A percentile compares a stretch with the other conserved stretches of the same genome.
phyloP scores from a whole-genome alignment of 1,284 basidiomycete species.

The Tilletia indica region DNA sequence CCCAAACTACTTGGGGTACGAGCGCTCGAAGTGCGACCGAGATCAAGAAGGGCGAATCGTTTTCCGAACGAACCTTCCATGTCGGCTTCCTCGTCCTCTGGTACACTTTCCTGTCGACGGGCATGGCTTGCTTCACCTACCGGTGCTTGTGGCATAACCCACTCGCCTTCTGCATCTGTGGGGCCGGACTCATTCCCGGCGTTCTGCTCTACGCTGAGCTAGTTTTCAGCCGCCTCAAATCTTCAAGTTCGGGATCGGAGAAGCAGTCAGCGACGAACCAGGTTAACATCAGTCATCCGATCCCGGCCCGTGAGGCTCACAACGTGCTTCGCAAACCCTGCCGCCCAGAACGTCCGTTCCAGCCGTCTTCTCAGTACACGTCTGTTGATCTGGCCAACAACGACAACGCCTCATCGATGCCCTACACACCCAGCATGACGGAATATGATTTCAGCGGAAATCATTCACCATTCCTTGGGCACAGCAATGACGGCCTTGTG shows the following conservation, averaged over 20 bases:
- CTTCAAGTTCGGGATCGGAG: neutral
- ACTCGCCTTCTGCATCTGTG: neutral
- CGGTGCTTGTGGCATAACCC: conserved; percentile 1
- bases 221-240: neutral
- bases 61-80: conserved; percentile 1
- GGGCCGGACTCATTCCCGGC: neutral
- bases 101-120: conserved; percentile 8
- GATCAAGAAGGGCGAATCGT: conserved; percentile 9
- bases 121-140: conserved; percentile 18
- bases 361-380: neutral
- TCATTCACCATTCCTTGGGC: neutral
- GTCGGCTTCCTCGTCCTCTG: conserved; percentile 18
- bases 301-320: neutral
- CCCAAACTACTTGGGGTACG: conserved; percentile 21
- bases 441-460: conserved; percentile 1
- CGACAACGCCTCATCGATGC: neutral
- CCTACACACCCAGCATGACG: conserved; percentile 11
- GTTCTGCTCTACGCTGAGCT: conserved; percentile 8
- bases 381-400: neutral
- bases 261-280: neutral
- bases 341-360: conserved; percentile 1
- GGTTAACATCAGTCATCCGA: neutral
- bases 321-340: conserved; percentile 9
- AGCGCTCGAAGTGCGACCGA: conserved; percentile 19
- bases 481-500: neutral